Base-by-base conservation (phyloP, 495 filamentous ascomycete species). In the Viridothelium virens region DNA sequence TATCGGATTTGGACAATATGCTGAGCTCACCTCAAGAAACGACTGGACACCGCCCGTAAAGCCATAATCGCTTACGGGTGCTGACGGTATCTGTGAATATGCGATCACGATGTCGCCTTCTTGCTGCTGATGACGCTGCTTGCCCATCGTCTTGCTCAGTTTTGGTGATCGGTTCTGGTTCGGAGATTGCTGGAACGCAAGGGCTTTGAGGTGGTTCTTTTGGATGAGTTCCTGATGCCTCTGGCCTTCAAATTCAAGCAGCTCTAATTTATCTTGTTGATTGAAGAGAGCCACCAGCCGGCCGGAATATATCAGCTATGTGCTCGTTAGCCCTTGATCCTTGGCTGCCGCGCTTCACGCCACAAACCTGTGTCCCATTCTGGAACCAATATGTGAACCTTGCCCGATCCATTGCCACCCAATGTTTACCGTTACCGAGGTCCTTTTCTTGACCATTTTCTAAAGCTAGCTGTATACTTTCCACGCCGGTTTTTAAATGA, bases 401-500 rank as follows among this genome's bases (percentile, higher is more conserved):
- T 11, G 75, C 70, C 18, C 72, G 66, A 3, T 69, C 62, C 38
- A 69, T 72, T 36, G 67, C 63, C 2, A 76, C 73, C 44, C 69
- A 66, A 25, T 74, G 68, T 12, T 25, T 66, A 37, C 63, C 65
- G 34, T 63, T 65, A 3, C 47, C 56, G 16, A 70, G 38, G 18
- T 67, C 53, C 56, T 65, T 73, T 47, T 78, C 77, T 47, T 48
- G 61, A 0, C 84, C 81, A 66, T 79, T 82, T 65, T 86, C 84
- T 62, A 91, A 78, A 18, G 89, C 81, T 79, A 96, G 83, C 72
- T 94, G 90, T 62, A 96, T 89, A 31, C 83, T 86, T 61, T 81
- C 83, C 46, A 96, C 85, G 4, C 91, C 90, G 65, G 89, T 92
- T n/a, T 87, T 86, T 70, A 90, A 95, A 68, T 92, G 88, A 0